Base-by-base conservation (phyloP, 2,329 filamentous ascomycete species). In the Trichoderma citrinoviride region DNA sequence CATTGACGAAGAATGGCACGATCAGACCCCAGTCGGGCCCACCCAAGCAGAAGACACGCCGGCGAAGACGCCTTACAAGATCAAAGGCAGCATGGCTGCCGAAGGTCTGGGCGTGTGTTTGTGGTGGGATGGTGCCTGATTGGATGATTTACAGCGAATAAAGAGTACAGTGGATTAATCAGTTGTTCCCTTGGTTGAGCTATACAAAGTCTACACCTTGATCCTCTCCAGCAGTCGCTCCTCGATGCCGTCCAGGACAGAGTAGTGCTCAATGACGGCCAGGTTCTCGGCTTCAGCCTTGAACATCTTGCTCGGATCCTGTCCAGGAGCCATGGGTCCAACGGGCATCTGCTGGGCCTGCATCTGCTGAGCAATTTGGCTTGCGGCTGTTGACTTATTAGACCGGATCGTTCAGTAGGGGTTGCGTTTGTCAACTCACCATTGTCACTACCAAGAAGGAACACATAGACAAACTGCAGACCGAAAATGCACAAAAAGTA, bases 401-500 rank as follows among this genome's bases (percentile, higher is more conserved):
- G 44, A 14, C 17, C 1, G n/a, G 47, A 44, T 3, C 23, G 8
- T 15, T 27, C 3, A n/a, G 27, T 15, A 1, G 6, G 23, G 0
- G 7, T 41, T 10, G n/a, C 23, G n/a, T 23, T 10, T 14, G 15
- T 50, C 23, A 15, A 80, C 88, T 77, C 82, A 97, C 93, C 89
- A 77, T 98, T 98, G 73, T 99, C 96, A 76, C 90, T 96, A 8
- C 95, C 95, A 15, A 99, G 85, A 56, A 99, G 89, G 77, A 97
- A 98, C 74, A 95, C 96, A 77, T 99, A 99, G 65, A 99, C 93
- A 62, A 94, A 92, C 77, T 98, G 94, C 65, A 99, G 83, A 53
- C 96, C 95, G 76, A 99, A 98, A 68, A 99, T 88, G 73, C 96
- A 98, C 70, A 99, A 81, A 75, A 99, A 98, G 81, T 99, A 99